Conservation (phyloP, 495 filamentous ascomycete species). For the Trichocladium uniseriatum region DNA sequence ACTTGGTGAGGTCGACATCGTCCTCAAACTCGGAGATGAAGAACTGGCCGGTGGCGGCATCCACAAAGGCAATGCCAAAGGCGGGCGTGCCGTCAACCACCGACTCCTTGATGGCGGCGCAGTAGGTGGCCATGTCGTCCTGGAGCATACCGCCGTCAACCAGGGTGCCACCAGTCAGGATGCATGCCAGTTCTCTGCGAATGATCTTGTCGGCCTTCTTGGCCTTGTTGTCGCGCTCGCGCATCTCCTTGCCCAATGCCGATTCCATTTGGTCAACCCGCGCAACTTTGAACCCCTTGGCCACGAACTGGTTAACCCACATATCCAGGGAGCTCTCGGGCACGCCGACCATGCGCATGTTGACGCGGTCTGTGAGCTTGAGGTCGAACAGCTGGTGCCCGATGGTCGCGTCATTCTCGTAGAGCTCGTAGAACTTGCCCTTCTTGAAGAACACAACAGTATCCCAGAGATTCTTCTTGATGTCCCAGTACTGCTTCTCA, state of each 20-base stretch:
- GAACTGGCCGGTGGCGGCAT: slow-evolving; percentile 94
- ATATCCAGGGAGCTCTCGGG: slow-evolving; percentile 82
- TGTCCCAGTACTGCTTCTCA: slow-evolving; percentile 99
- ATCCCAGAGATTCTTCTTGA: slow-evolving; percentile 96
- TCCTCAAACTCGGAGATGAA: slow-evolving; percentile 85
- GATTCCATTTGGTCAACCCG: slow-evolving; percentile 94
- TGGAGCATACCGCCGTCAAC: slow-evolving; percentile 96
- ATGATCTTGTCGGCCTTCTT: slow-evolving; percentile 83
- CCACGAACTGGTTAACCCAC: slow-evolving; percentile 92
- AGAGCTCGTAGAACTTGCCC: slow-evolving; percentile 98
- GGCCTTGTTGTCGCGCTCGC: slow-evolving; percentile 62
- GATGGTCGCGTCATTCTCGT: slow-evolving; percentile 96
- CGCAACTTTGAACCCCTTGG: slow-evolving; percentile 92
- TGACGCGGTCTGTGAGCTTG: slow-evolving; percentile 95
- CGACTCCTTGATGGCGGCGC: slow-evolving; percentile 89
- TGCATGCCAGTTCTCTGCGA: slow-evolving; percentile 76
- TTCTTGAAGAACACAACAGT: slow-evolving; percentile 99
- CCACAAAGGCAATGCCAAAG: slow-evolving; percentile 90
- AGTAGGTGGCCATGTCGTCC: slow-evolving; percentile 95
- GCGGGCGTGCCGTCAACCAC: slow-evolving; percentile 65
- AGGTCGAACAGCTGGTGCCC: slow-evolving; percentile 96
- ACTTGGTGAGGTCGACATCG: slow-evolving; percentile 90
- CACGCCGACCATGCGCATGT: slow-evolving; percentile 98
- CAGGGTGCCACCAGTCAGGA: slow-evolving; percentile 84
- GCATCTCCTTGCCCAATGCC: slow-evolving; percentile 95